Base-by-base conservation (phyloP, 2,329 filamentous ascomycete genomes). In the Epichloe gansuensis region DNA sequence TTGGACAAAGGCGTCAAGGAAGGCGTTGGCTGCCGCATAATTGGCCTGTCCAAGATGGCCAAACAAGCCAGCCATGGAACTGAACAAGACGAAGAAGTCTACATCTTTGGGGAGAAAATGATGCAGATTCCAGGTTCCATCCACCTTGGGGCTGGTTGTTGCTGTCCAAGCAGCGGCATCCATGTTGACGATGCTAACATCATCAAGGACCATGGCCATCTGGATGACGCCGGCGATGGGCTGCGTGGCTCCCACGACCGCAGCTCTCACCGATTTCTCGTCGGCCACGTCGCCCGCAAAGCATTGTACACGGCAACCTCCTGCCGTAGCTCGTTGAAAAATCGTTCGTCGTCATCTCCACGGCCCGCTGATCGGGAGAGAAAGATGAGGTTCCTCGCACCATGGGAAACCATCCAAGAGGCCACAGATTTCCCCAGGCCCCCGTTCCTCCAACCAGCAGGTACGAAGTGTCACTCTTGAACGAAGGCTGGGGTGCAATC, bases 1-100 rank as follows among this genome's bases (percentile, higher is more conserved):
- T 7, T 63, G 62, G 9, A 61, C 67, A 46, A 74, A 65, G 3
- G 64, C 60, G 38, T 72, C 66, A 48, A 71, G 59, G 58, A 67
- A 75, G 6, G 64, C 61, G 55, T 73, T 74, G 15, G 63, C 70
- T 1, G 68, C 64, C 5, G 63, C 60, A 56, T 75, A 75, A 54
- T 70, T 72, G 48, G 65, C 60, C 55, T 73, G 70, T 1, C 61
- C 63, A 0, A 59, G 54, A 13, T 62, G 59, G 4, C 67, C 70
- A 5, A 67, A 50, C 5, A 67, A 54, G 15, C 63, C 64, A 0
- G 60, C 60, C 2, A 67, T 56, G 3, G 70, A 72, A 2, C 59
- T 62, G 50, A 62, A 58, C 11, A 67, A 47, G 31, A 65, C 48
- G 55, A 73, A 73, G 59, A 74, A 71, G 45, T 68, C 65, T 0